Base-by-base conservation (phyloP, 192 early-diverging fungal species). In the Rhizophagus clarus region DNA sequence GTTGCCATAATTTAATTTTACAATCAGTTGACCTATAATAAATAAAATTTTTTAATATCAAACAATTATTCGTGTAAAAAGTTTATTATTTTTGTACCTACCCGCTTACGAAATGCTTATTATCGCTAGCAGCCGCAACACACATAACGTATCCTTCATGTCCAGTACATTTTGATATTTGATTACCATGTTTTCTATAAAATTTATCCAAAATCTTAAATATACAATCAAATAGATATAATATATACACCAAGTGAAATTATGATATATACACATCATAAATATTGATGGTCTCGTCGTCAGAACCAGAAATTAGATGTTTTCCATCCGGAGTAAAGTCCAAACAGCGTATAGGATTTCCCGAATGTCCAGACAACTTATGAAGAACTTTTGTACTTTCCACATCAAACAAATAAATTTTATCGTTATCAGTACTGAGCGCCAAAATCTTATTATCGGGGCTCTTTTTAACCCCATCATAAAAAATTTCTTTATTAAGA, bases 361-460 rank as follows among this genome's bases (percentile, higher is more conserved):
- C 73, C 10, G 73, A 32, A 17, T 74, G 47, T 9, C 73, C 81
- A 72, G 81, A 74, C 56, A 85, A 60, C 42, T 81, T 84, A 42
- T 87, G 84, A n/a, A 84, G 76, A 14, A 83, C 64, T 72, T 84
- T 85, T 64, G 80, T 77, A 31, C 80, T 81, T 80, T 83, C 81
- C 9, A 74, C 70, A 74, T 87, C 84, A 61, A 87, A 84, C 15
- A 87, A 74, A 79, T 83, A 84, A 26, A 87, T 84, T 4, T 73
- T 31, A 12, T 81, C 86, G 76, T 78, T 90, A 79, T 96, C 92
- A 20, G 91, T 85, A 5, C 94, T 90, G 75, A 88, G 83, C 9
- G 94, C 94, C 17, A 95, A 37, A 75, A 86, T 86, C 72, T 88
- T 88, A 3, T 92, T 92, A 81, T 94, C 89, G 60, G 92, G 89